Base-by-base conservation (phyloP, 2,329 filamentous ascomycete genomes). In the Stemphylium beticola region DNA sequence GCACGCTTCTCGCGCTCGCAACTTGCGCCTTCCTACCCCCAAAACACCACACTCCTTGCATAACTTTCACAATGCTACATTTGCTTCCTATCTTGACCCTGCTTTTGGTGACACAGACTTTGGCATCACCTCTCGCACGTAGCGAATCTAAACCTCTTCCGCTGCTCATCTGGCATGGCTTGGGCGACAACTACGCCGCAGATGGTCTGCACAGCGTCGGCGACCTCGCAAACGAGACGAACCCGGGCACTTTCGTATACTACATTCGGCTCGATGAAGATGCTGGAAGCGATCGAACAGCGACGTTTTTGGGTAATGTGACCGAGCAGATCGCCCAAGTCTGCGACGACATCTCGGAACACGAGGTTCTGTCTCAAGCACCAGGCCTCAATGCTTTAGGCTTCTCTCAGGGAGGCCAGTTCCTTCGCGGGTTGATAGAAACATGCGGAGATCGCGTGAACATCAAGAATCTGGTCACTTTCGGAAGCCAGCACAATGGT, bases 391-490 rank as follows among this genome's bases (percentile, higher is more conserved):
- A 98, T 76, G 93, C 93, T 31, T 79, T 99, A 32, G 95, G 95
- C 24, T 97, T 99, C 81, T 95, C 90, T 12, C 95, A 99, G 76
- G 95, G 95, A 60, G 95, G 95, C 1, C 91, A 96, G 74, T 97
- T 99, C 79, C 84, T 99, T n/a, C 87, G 95, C 55, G 95, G 84
- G 20, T 93, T 96, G 74, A 81, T 96, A 61, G 87, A 99, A 81
- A 85, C 91, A 38, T 99, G 95, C 81, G 95, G 92, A 74, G 69
- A 67, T 31, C 88, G 92, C 0, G 44, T 66, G 11, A 87, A 85
- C 4, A 85, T 96, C 11, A 84, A 86, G 62, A 93, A 85, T 72
- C 84, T 97, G 33, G 84, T 96, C 60, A 97, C 93, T 1, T 96
- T 95, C 67, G 93, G 93, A 60, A 89, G 87, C 69, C 93, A 96